phyloP scores from a whole-genome alignment of 2,329 filamentous ascomycete genomes.

The Cyphellophora attinorum region DNA sequence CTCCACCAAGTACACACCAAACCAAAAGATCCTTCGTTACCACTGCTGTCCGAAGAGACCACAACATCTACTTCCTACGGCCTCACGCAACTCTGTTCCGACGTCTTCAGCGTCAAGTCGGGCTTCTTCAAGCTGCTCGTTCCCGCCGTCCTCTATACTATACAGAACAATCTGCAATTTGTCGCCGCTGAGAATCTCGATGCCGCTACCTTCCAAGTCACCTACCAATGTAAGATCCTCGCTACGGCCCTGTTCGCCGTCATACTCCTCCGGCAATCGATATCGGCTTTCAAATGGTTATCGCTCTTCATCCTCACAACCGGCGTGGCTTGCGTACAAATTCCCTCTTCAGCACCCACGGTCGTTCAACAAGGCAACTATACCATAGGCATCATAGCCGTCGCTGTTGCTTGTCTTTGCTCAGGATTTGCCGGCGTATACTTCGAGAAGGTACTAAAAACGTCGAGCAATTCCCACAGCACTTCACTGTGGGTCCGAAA shows the following conservation, averaged over 20 bases:
- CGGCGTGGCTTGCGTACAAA: slow-evolving; percentile 76
- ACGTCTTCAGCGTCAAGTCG: slow-evolving; percentile 78
- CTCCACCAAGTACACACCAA: slow-evolving; percentile 54
- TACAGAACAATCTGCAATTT: slow-evolving; percentile 88
- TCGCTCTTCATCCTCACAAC: slow-evolving; percentile 69
- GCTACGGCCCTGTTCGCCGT: slow-evolving; percentile 84
- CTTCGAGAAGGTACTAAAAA: slow-evolving; percentile 75
- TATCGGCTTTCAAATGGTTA: slow-evolving; percentile 68
- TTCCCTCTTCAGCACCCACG: slow-evolving; percentile 55
- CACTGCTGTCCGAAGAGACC: slow-evolving; percentile 11
- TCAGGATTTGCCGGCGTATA: slow-evolving; percentile 70
- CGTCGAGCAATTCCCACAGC: slow-evolving; percentile 49
- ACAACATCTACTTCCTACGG: slow-evolving; percentile 48
- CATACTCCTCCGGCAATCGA: slow-evolving; percentile 58
- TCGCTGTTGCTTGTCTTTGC: slow-evolving; percentile 65
- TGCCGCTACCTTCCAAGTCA: slow-evolving; percentile 83
- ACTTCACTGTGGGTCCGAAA: slow-evolving; percentile 89
- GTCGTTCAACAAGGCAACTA: slow-evolving; percentile 46
- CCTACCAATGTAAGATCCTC: slow-evolving; percentile 90
- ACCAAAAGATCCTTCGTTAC: slow-evolving; percentile 1
- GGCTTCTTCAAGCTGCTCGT: slow-evolving; percentile 74
- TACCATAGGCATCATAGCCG: slow-evolving; percentile 47
- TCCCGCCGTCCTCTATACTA: slow-evolving; percentile 75
- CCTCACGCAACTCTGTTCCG: slow-evolving; percentile 66
- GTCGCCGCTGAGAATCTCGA: slow-evolving; percentile 83